Evolutionary conservation across 2,329 filamentous ascomycete species (phyloP).

Genomic region (Trichoderma breve): DNA sequence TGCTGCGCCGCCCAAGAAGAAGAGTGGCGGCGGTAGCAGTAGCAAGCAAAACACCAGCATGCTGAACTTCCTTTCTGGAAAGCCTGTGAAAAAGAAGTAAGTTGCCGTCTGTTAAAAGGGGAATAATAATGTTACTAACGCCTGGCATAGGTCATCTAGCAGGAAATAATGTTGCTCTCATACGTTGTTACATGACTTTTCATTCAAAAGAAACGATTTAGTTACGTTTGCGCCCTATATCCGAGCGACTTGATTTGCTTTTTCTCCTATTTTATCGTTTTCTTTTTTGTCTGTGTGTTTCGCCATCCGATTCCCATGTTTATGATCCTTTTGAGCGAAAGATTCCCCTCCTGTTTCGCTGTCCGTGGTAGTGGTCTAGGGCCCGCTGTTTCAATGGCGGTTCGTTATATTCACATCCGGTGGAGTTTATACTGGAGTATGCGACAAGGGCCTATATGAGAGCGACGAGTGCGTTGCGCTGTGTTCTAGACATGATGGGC

Average conservation of each 20-base stretch:
- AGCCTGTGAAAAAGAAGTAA: conserved; percentile 27
- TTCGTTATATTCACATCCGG: conserved; percentile 6
- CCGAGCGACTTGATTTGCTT: conserved; percentile 19
- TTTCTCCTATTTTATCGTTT: background rate
- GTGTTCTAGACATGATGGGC: background rate
- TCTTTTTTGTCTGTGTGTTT: background rate
- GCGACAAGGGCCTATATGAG: conserved; percentile 27
- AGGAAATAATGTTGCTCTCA: conserved; percentile 21
- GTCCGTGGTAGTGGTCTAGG: background rate
- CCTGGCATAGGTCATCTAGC: conserved; percentile 12
- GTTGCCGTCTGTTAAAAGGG: background rate
- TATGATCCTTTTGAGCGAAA: conserved; percentile 8
- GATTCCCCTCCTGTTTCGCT: conserved; percentile 18
- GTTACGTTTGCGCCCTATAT: conserved; percentile 17
- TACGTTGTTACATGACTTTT: conserved; percentile 14
- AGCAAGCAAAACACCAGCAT: conserved; percentile 24
- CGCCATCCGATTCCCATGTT: background rate
- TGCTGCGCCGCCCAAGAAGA: conserved; percentile 21
- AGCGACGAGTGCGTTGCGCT: conserved; percentile 24
- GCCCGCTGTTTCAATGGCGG: background rate
- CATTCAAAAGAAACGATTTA: conserved; percentile 3
- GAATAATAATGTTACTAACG: background rate
- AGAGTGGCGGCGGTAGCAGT: conserved; percentile 17
- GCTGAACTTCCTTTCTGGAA: conserved; percentile 25
- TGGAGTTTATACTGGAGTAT: conserved; percentile 28